Percentiles rank a stretch among this genome's conserved stretches.
Conservation (phyloP, 371 early-diverging fungal genomes). For the Dinochytrium kinnereticum region DNA sequence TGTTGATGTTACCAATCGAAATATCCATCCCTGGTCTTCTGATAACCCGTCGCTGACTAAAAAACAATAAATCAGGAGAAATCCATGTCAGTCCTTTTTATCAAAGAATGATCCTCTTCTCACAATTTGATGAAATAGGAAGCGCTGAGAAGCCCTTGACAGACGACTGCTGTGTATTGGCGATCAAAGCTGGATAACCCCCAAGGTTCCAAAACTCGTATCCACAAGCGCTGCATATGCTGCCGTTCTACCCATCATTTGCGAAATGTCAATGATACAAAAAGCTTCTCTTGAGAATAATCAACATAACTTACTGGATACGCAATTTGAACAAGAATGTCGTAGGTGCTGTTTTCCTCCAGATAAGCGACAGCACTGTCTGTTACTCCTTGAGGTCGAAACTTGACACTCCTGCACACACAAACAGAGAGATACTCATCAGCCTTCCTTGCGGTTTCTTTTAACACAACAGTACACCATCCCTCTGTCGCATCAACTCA, state of each 20-base stretch:
- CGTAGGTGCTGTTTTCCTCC: not conserved
- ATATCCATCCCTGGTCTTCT: not conserved
- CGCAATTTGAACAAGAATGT: not conserved
- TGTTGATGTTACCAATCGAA: not conserved
- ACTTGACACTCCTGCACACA: not conserved
- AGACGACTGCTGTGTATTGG: not conserved
- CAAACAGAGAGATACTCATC: not conserved
- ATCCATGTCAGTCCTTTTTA: too few relatives aligned
- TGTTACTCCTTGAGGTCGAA: not conserved
- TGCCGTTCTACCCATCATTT: not conserved
- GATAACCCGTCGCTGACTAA: not conserved
- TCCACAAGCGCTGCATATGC: not conserved
- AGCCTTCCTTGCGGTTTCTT: not conserved
- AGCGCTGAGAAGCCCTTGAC: not conserved
- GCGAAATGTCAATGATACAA: not conserved
- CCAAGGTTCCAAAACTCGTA: slow-evolving; percentile 7
- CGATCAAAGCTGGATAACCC: not conserved
- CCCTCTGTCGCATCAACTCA: too few relatives aligned
- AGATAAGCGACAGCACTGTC: not conserved
- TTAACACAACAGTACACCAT: too few relatives aligned
- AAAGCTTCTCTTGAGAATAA: not conserved
- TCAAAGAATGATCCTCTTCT: not conserved
- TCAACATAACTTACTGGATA: not conserved
- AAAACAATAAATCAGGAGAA: not conserved
- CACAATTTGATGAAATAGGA: not conserved